A percentile compares a stretch with the other conserved stretches of the same genome.
phyloP scores from a whole-genome alignment of 768 basidiomycete species.

The Porphyrellus cyaneotinctus region DNA sequence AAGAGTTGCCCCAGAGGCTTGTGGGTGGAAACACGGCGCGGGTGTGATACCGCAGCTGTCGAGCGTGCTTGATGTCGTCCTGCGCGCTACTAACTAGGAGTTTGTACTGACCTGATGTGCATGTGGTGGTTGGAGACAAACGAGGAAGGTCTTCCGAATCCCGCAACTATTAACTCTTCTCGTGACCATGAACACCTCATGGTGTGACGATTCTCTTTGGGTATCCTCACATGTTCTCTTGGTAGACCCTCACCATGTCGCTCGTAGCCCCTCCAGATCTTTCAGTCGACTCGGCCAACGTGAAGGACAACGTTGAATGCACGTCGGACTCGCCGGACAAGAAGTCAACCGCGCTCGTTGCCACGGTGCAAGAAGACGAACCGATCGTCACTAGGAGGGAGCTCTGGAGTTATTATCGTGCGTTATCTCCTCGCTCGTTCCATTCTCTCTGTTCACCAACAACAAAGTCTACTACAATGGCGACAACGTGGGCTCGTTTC shows the following conservation, averaged over 20 bases:
- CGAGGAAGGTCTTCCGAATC: too few species aligned
- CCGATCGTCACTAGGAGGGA: slow-evolving; percentile 72
- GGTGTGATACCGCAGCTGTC: too few species aligned
- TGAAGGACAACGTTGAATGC: slow-evolving; percentile 9
- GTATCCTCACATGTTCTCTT: too few species aligned
- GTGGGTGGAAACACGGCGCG: too few species aligned
- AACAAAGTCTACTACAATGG: slow-evolving; percentile 74
- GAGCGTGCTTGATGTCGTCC: too few species aligned
- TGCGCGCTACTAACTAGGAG: too few species aligned
- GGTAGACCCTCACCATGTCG: slow-evolving; percentile 10
- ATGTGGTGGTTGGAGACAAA: too few species aligned
- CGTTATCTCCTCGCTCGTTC: not conserved
- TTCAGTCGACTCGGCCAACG: slow-evolving; percentile 1
- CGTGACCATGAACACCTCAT: too few species aligned
- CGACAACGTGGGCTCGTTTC: slow-evolving; percentile 52
- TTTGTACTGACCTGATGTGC: too few species aligned
- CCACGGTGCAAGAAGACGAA: slow-evolving; percentile 46
- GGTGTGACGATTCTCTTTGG: too few species aligned
- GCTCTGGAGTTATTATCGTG: slow-evolving; percentile 78
- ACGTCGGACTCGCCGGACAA: slow-evolving; percentile 8
- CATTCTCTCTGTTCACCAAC: not conserved
- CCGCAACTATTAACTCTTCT: too few species aligned
- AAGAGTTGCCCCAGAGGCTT: too few species aligned
- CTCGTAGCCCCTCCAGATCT: slow-evolving; percentile 3
- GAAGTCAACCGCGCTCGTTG: slow-evolving; percentile 33